Conservation (phyloP, 116 monocot genomes). For the Papilionanthe hybrid region DNA sequence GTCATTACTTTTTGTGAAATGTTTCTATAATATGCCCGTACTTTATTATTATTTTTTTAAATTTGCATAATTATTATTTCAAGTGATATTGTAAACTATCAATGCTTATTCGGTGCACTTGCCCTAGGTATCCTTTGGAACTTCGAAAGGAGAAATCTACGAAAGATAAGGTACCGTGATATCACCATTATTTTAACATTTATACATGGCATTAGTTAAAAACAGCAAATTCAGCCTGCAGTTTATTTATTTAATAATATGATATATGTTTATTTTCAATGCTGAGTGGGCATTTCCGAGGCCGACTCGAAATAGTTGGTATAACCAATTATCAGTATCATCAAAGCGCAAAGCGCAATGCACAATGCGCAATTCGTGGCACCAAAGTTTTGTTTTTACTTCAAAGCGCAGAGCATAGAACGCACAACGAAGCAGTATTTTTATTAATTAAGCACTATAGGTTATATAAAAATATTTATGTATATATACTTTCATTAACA, state of each 20-base stretch:
- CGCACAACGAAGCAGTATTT: too few species aligned
- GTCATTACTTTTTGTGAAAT: neutral
- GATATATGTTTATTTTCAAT: neutral
- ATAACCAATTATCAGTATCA: neutral
- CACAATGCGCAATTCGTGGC: too few species aligned
- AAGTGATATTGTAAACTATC: neutral
- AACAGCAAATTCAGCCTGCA: neutral
- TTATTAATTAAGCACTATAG: too few species aligned
- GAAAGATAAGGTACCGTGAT: constrained; percentile 65
- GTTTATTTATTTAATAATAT: neutral
- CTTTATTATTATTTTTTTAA: neutral
- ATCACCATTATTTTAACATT: neutral
- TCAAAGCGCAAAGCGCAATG: too few species aligned
- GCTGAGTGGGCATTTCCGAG: neutral
- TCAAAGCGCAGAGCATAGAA: too few species aligned
- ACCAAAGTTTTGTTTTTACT: too few species aligned
- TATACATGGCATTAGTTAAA: neutral
- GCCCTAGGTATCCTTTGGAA: constrained; percentile 92
- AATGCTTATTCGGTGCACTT: neutral
- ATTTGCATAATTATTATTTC: constrained; percentile 3
- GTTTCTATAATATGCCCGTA: neutral
- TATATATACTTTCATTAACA: too few species aligned
- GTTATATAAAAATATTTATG: too few species aligned
- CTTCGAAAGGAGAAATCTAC: constrained; percentile 81
- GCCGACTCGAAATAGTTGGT: neutral